Evolutionary conservation across 345 rosid species (phyloP).

Genomic region (Citrus maxima): DNA sequence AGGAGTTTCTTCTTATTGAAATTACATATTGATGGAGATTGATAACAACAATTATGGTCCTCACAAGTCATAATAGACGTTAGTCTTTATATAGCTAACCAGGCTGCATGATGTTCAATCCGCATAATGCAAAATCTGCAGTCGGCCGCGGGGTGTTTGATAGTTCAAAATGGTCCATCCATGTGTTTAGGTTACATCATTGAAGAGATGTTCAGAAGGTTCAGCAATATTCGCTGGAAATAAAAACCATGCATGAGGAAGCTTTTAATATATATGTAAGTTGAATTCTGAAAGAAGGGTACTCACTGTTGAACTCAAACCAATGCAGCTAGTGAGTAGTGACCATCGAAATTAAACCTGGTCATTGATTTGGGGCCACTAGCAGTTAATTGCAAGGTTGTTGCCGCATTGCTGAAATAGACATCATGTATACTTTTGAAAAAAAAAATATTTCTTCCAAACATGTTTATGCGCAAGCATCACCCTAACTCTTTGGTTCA

Average conservation of each 20-base stretch:
- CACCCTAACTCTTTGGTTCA: no score
- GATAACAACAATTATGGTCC: neutral
- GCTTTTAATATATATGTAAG: neutral
- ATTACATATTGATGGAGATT: neutral
- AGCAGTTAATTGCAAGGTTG: neutral
- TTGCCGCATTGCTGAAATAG: neutral
- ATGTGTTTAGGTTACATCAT: neutral
- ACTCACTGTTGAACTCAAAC: neutral
- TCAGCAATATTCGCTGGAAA: neutral
- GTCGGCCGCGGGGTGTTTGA: neutral
- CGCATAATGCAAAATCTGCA: neutral
- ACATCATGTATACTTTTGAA: neutral
- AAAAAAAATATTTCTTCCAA: no score
- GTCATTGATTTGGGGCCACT: neutral
- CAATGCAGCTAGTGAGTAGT: neutral
- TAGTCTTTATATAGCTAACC: neutral
- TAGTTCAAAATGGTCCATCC: neutral
- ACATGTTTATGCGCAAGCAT: no score
- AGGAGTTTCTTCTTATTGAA: neutral
- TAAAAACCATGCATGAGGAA: neutral
- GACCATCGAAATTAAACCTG: neutral
- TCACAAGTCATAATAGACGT: neutral
- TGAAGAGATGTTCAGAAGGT: neutral
- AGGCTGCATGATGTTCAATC: neutral
- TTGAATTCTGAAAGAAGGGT: neutral